Conservation (phyloP, 2,329 filamentous ascomycete species). For the Lachnellula arida region DNA sequence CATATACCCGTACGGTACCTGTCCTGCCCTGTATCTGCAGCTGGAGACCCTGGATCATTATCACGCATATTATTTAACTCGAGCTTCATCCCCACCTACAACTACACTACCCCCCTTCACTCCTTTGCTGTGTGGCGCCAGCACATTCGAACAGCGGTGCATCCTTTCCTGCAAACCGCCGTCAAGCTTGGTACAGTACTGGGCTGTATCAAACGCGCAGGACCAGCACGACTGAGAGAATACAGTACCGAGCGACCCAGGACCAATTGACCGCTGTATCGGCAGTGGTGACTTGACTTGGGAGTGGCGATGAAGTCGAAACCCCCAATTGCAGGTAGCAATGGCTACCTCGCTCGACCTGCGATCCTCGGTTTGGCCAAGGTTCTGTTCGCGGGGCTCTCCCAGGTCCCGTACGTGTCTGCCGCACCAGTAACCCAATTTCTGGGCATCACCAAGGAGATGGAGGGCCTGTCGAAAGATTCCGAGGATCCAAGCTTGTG, state of each 20-base stretch:
- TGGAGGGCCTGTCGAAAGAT: constrained; percentile 44
- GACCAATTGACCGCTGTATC: neutral
- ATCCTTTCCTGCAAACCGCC: too few species aligned
- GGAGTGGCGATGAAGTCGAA: constrained; percentile 20
- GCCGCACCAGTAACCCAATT: constrained; percentile 33
- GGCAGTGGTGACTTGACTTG: neutral
- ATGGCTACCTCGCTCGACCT: constrained; percentile 41
- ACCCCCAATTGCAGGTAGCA: constrained; percentile 13
- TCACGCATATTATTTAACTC: too few species aligned
- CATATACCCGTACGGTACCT: too few species aligned
- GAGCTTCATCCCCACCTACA: too few species aligned
- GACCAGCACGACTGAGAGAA: neutral
- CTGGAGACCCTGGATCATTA: too few species aligned
- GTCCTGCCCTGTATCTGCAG: too few species aligned
- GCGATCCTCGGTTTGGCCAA: constrained; percentile 49
- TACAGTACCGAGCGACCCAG: neutral
- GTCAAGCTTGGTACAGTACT: too few species aligned
- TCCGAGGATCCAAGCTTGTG: constrained; percentile 63
- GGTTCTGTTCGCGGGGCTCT: constrained; percentile 45
- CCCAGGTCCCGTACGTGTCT: constrained; percentile 32
- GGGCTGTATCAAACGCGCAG: too few species aligned
- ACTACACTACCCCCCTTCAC: too few species aligned
- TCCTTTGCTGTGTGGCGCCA: too few species aligned
- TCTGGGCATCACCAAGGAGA: constrained; percentile 42
- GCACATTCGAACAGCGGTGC: too few species aligned